phyloP scores from a whole-genome alignment of 2,329 filamentous ascomycete genomes.

The Aspergillus brasiliensis region DNA sequence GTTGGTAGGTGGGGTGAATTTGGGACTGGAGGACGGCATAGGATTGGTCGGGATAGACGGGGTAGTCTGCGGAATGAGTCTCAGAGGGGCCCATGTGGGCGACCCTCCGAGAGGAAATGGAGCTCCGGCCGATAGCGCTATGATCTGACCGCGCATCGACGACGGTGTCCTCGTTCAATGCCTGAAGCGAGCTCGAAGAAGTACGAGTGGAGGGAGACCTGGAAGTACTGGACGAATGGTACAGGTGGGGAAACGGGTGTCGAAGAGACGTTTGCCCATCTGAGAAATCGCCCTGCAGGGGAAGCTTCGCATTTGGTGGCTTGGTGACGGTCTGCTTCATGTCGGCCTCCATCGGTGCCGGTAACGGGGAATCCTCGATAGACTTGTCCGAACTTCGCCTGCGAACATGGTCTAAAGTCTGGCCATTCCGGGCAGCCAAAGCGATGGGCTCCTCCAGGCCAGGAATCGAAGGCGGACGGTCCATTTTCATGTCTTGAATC shows the following conservation, averaged over 20 bases:
- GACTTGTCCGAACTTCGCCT: slow-evolving; percentile 23
- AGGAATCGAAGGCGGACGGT: slow-evolving; percentile 31
- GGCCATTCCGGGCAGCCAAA: slow-evolving; percentile 27
- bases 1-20: slow-evolving; percentile 43
- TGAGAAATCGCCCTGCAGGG: slow-evolving; percentile 27
- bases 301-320: slow-evolving; percentile 28
- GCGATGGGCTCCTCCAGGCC: slow-evolving; percentile 35
- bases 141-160: slow-evolving; percentile 40
- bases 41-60: slow-evolving; percentile 52
- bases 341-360: slow-evolving; percentile 26
- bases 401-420: slow-evolving; percentile 21
- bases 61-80: slow-evolving; percentile 35
- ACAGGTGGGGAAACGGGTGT: slow-evolving; percentile 36
- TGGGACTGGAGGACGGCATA: slow-evolving; percentile 50
- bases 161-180: slow-evolving; percentile 42
- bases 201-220: slow-evolving; percentile 41
- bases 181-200: slow-evolving; percentile 46
- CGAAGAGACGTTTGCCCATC: slow-evolving; percentile 36
- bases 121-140: slow-evolving; percentile 23
- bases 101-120: slow-evolving; percentile 27
- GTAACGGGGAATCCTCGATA: slow-evolving; percentile 23
- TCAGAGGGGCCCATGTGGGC: slow-evolving; percentile 33
- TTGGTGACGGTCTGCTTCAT: slow-evolving; percentile 25
- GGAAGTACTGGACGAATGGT: slow-evolving; percentile 40
- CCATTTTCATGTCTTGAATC: slow-evolving; percentile 34